Conservation (phyloP, 2,329 filamentous ascomycete species). For the Fusarium anguioides region DNA sequence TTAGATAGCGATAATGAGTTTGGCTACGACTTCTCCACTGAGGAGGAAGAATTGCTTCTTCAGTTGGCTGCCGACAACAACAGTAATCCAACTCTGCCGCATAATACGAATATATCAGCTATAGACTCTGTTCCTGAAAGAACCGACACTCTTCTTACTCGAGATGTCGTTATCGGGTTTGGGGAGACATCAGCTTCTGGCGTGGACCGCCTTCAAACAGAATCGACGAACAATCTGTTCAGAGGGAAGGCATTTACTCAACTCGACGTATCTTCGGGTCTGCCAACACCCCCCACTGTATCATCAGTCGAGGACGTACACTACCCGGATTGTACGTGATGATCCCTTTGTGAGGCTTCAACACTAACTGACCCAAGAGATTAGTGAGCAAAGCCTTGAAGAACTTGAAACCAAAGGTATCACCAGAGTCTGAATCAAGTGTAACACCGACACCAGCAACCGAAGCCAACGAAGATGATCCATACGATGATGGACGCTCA, state of each 20-base stretch:
- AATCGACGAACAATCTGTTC: not conserved
- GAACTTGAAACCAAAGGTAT: constrained; percentile 30
- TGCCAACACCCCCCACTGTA: constrained; percentile 18
- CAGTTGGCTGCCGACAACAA: constrained; percentile 46
- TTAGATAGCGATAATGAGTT: constrained; percentile 57
- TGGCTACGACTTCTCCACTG: constrained; percentile 59
- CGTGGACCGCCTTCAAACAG: constrained; percentile 6
- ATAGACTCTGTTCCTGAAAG: constrained; percentile 43
- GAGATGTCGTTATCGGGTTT: constrained; percentile 20
- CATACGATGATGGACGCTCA: constrained; percentile 53
- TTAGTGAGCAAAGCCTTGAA: constrained; percentile 66
- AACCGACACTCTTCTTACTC: constrained; percentile 13
- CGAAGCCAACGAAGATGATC: constrained; percentile 12
- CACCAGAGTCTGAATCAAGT: constrained; percentile 27
- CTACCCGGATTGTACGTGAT: constrained; percentile 66
- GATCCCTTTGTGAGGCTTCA: constrained; percentile 9
- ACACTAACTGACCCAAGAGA: constrained; percentile 73
- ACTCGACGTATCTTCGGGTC: not conserved
- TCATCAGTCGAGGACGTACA: constrained; percentile 47
- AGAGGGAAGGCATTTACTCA: constrained; percentile 11
- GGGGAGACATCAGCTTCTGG: not conserved
- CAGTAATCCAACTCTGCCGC: not conserved
- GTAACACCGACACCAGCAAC: constrained; percentile 11
- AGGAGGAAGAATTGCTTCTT: constrained; percentile 58
- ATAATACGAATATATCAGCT: constrained; percentile 23